Percentiles rank a stretch among this genome's conserved stretches.
phyloP scores from a whole-genome alignment of 2,329 filamentous ascomycete genomes.

The Tolypocladium sp. region DNA sequence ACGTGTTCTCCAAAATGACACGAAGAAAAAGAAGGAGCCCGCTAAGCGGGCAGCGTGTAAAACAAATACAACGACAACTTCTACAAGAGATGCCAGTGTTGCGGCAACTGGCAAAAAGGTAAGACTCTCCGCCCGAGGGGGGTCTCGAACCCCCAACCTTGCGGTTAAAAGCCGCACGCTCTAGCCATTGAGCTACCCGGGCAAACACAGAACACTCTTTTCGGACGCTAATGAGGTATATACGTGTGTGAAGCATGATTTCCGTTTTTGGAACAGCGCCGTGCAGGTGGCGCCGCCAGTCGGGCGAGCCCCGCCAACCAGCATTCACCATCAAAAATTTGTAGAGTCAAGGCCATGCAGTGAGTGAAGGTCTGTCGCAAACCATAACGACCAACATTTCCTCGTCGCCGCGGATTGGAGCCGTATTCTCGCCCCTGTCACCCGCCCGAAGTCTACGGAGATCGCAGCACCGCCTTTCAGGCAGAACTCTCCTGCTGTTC shows the following conservation, averaged over 20 bases:
- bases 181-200: constrained; percentile 24
- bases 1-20: too few relatives aligned
- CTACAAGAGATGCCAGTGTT: neutral
- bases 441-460: neutral
- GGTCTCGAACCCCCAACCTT: constrained; percentile 23
- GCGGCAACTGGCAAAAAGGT: neutral
- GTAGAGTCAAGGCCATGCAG: neutral
- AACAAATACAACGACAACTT: neutral
- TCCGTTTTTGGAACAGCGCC: neutral
- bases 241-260: neutral
- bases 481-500: neutral
- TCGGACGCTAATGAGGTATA: neutral
- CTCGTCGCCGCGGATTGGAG: neutral
- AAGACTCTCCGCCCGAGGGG: constrained; percentile 16
- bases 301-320: neutral
- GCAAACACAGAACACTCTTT: constrained; percentile 3
- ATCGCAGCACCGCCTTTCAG: neutral
- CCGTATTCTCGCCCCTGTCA: neutral
- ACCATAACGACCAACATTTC: too few relatives aligned
- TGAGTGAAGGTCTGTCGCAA: neutral
- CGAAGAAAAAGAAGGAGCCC: neutral
- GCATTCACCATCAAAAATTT: constrained; percentile 6
- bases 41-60: neutral
- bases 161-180: constrained; percentile 24
- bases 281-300: neutral